Evolutionary conservation across 176 grass and related monocot species (phyloP).

Genomic region (Dactylis glomerata): DNA sequence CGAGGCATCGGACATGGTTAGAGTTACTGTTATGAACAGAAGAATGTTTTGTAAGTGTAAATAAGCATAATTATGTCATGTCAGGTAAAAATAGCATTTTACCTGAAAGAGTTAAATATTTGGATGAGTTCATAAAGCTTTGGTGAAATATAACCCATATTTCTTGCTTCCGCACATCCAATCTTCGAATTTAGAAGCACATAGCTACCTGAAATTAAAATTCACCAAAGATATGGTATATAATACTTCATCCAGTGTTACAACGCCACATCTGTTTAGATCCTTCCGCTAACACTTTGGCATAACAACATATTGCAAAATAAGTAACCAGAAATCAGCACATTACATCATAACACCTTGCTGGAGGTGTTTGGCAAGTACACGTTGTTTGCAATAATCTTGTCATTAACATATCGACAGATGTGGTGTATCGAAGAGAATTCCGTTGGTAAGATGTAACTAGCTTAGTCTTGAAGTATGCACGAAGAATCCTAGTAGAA

Average conservation of each 20-base stretch:
- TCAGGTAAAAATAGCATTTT: background rate
- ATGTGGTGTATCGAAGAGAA: background rate
- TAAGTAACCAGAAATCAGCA: too few species aligned
- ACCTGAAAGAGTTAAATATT: conserved; percentile 77
- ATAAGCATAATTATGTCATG: background rate
- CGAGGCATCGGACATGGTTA: conserved; percentile 59
- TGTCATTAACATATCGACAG: background rate
- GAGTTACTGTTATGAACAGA: conserved; percentile 43
- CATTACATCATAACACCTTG: too few species aligned
- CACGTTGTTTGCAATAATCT: background rate
- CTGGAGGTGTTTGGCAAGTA: too few species aligned
- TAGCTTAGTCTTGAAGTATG: background rate
- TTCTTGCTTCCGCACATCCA: conserved; percentile 62
- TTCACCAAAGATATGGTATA: conserved; percentile 4
- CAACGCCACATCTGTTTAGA: too few species aligned
- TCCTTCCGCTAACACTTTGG: too few species aligned
- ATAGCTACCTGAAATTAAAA: conserved; percentile 45
- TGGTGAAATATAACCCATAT: conserved; percentile 70
- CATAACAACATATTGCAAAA: too few species aligned
- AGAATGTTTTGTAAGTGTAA: conserved; percentile 11
- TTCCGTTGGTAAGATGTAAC: background rate
- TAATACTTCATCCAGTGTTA: conserved; percentile 27
- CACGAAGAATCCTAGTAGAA: background rate
- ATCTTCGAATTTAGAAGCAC: conserved; percentile 55
- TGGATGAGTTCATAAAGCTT: conserved; percentile 83